Evolutionary conservation across 2,329 filamentous ascomycete genomes (phyloP), one percentile per base, ranked within the genome.

Genomic region (Pseudogymnoascus sp.): DNA sequence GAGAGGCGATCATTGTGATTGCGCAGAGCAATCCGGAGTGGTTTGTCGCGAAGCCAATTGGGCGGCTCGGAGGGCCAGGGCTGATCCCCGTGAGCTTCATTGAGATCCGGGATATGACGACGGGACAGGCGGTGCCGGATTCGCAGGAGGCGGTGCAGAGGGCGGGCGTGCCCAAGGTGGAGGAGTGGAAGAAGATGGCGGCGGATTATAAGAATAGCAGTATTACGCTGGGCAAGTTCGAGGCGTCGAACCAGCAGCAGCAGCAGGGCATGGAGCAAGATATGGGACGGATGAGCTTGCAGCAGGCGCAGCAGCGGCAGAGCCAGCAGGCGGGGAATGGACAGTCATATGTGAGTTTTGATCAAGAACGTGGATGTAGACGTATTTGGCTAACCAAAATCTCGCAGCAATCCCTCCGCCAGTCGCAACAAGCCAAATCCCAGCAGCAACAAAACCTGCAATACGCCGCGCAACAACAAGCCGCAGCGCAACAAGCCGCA

Each of bases 101-200:
- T 69, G 92, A 99, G 77, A 93, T 99, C 69, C 84, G 91, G 74
- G 95, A 97, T 75, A 96, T 97, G 89, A 85, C 87, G 4, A 92
- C 90, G 0, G 92, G 93, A 60, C 85, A 90, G 68, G 83, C 93
- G 0, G 91, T 97, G 1, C 76, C 83, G 17, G 91, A 97, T 74
- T 86, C 93, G 0, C 82, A 90, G 26, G 93, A 93, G 31, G 93
- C 95, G 1, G 91, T 99, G 63, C 85, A 86, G 70, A 87, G 88
- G 69, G 95, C 95, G 1, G 93, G 93, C 19, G 93, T 99, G 7
- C 95, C 95, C 11, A 89, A 88, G 71, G 95, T 99, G 3, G 95
- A 99, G 73, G 95, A 99, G 72, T 99, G 95, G 95, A 99, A 99
- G 80, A 96, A 96, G 78, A 97, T 97, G 91, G 93, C 95, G 0